Evolutionary conservation across 768 basidiomycete genomes (phyloP).

Genomic region (Mycena leptocephala): DNA sequence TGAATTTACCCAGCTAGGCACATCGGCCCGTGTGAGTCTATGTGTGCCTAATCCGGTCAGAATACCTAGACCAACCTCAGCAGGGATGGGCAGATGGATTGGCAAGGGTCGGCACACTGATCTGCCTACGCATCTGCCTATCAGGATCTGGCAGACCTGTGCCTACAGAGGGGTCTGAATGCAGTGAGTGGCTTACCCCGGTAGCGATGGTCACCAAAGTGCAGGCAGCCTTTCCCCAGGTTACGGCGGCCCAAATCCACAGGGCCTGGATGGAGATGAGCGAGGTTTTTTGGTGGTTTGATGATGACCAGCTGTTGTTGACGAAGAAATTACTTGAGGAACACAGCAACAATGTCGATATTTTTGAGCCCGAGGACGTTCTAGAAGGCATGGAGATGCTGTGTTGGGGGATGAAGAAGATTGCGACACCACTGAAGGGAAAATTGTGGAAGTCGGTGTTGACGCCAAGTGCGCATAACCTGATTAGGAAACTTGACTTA

Average conservation of each 20-base stretch:
- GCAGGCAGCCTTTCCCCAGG: constrained; percentile 47
- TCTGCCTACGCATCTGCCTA: no score
- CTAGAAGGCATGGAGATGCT: constrained; percentile 34
- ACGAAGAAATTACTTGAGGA: constrained; percentile 13
- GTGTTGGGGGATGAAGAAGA: constrained; percentile 35
- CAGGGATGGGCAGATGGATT: no score
- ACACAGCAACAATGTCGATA: constrained; percentile 2
- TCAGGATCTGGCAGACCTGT: no score
- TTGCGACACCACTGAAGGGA: constrained; percentile 9
- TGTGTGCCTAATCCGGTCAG: no score
- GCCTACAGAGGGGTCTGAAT: no score
- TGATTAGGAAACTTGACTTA: constrained; percentile 2
- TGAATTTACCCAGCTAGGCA: no score
- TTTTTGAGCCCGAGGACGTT: constrained; percentile 13
- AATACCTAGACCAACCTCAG: no score
- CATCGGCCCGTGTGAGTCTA: no score
- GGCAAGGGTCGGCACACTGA: no score
- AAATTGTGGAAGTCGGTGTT: constrained; percentile 28
- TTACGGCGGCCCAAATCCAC: constrained; percentile 43
- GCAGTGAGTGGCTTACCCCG: constrained; percentile 45
- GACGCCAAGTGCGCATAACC: constrained; percentile 24
- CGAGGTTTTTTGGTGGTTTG: constrained; percentile 40
- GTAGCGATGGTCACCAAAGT: constrained; percentile 49
- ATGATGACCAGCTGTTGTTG: constrained; percentile 19
- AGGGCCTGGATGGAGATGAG: constrained; percentile 46